These are phyloP conservation scores for Clonostachys solani DNA, from an alignment of 2,329 filamentous ascomycete genomes.

Conservation along the genomic window DNA sequence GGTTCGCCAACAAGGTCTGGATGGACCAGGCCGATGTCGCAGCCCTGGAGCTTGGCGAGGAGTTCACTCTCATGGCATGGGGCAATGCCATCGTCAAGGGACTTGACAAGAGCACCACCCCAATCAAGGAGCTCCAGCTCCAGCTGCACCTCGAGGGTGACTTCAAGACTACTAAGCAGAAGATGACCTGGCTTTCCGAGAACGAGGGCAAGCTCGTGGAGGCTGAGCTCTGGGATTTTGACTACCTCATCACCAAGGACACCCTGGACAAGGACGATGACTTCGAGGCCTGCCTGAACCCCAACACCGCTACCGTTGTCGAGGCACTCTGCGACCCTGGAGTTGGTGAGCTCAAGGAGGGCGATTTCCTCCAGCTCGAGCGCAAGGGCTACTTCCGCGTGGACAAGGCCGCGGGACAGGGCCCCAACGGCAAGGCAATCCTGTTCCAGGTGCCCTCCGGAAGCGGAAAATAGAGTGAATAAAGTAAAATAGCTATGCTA, in stretches of 20 bases:
- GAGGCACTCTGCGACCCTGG: conserved; percentile 78
- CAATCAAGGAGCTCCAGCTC: conserved; percentile 68
- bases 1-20: conserved; percentile 69
- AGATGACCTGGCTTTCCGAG: conserved; percentile 87
- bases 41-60: conserved; percentile 77
- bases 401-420: conserved; percentile 55
- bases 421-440: conserved; percentile 37
- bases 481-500: background rate
- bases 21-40: conserved; percentile 85
- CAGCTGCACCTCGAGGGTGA: conserved; percentile 91
- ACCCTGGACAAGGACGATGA: conserved; percentile 85
- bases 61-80: conserved; percentile 97
- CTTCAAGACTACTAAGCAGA: conserved; percentile 94
- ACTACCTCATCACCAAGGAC: conserved; percentile 93
- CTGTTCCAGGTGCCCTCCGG: conserved; percentile 56
- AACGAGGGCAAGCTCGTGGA: conserved; percentile 74
- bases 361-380: conserved; percentile 94
- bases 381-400: conserved; percentile 88
- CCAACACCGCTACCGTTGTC: conserved; percentile 69
- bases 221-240: conserved; percentile 89
- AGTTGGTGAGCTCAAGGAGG: conserved; percentile 71
- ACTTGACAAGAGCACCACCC: conserved; percentile 38
- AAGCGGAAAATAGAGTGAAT: conserved; percentile 22
- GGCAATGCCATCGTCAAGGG: conserved; percentile 80
- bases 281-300: conserved; percentile 78